These are phyloP conservation scores for Aspergillus heteromorphus DNA, from an alignment of 495 filamentous ascomycete genomes.

Conservation along the genomic window DNA sequence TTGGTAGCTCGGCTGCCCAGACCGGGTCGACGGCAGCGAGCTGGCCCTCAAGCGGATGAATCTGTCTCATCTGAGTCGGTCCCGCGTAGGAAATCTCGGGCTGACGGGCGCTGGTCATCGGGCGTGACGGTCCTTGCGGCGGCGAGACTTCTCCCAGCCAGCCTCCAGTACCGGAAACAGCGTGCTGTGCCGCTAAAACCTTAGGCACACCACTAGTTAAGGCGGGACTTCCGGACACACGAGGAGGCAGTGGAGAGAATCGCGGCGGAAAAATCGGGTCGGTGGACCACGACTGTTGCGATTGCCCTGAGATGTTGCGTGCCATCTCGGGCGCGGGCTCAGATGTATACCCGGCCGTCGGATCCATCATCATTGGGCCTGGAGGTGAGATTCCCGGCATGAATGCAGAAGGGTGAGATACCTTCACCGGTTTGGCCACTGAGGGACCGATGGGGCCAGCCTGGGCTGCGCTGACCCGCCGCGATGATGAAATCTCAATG, in stretches of 20 bases:
- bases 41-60: constrained; percentile 22
- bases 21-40: constrained; percentile 12
- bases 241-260: constrained; percentile 20
- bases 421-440: constrained; percentile 2
- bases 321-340: constrained; percentile 31
- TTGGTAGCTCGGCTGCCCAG: constrained; percentile 17
- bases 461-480: constrained; percentile 5
- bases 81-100: constrained; percentile 19
- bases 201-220: background rate
- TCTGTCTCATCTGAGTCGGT: constrained; percentile 5
- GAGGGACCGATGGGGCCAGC: constrained; percentile 1
- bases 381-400: constrained; percentile 33
- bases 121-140: background rate
- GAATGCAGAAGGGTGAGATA: constrained; percentile 36
- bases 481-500: constrained; percentile 19
- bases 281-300: constrained; percentile 37
- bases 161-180: constrained; percentile 16
- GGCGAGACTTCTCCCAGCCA: constrained; percentile 18
- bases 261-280: constrained; percentile 30
- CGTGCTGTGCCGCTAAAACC: constrained; percentile 15
- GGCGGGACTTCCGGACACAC: background rate
- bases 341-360: constrained; percentile 16
- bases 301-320: constrained; percentile 29
- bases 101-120: constrained; percentile 17
- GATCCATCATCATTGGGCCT: constrained; percentile 10